Evolutionary conservation across 768 basidiomycete species (phyloP), one percentile per base, ranked within the genome.

Genomic region (Strobilomyces confusus): DNA sequence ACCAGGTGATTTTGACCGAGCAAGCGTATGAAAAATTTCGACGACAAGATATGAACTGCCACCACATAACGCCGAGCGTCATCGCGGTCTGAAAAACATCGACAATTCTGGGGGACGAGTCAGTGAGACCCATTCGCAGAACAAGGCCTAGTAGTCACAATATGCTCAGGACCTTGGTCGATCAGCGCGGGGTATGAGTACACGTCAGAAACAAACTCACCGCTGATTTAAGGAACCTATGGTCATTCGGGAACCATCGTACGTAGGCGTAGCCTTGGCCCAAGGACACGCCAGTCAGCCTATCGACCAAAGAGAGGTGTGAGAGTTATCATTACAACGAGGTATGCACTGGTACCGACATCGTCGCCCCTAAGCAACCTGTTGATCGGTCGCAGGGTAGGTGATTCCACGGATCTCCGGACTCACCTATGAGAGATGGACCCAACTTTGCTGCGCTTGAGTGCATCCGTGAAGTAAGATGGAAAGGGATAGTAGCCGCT

Each of bases 221-320:
- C 23, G 22, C n/a, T 12, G 7, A 5, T 15, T 5, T 50, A 1
- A 50, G 29, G 9, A 8, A 46, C 13, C 30, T 30, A 6, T 20
- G 38, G 34, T 50, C 54, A 1, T 47, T 19, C 12, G 44, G 49
- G 46, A 55, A 55, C 49, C 54, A 55, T n/a, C 4, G 37, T 3
- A 34, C 1, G 8, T 50, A 55, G 7, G 44, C 54, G 17, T 12
- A 25, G 1, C 44, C 54, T 47, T 55, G 54, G 36, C 44, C 44
- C 49, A 55, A 42, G 37, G 38, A 49, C 33, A 50, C 3, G 23
- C 54, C 54, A 9, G 48, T 46, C 38, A 55, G 38, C 30, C 54
- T 55, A 20, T 36, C 22, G 41, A 19, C 22, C 38, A 33, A 13
- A 23, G 13, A 3, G 32, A 25, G 15, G 38, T n/a, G 30, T 13